phyloP scores from a whole-genome alignment of 164 flowering plant species.

The Warburgia ugandensis region DNA sequence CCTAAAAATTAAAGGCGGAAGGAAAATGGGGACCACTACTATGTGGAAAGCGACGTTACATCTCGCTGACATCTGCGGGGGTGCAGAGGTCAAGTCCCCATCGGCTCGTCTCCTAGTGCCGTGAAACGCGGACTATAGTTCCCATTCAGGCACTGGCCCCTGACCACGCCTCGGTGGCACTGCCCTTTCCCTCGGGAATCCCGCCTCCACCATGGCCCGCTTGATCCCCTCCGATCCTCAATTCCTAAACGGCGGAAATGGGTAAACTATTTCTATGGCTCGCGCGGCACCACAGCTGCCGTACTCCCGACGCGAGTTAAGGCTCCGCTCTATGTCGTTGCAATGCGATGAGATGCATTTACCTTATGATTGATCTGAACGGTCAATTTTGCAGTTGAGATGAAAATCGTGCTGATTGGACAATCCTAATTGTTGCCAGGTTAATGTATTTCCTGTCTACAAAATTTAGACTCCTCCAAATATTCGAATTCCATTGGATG shows the following conservation, averaged over 20 bases:
- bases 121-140: conserved; percentile 63
- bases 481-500: no score
- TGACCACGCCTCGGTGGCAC: neutral
- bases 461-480: no score
- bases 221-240: neutral
- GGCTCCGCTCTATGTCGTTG: no score
- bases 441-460: no score
- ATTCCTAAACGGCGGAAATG: neutral
- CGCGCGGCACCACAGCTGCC: no score
- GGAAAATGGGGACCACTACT: neutral
- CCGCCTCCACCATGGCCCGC: conserved; percentile 9
- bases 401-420: no score
- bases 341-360: no score
- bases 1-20: neutral
- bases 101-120: conserved; percentile 58
- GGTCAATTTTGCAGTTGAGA: no score
- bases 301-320: no score
- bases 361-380: no score
- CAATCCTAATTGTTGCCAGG: no score
- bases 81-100: conserved; percentile 40
- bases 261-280: no score
- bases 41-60: conserved; percentile 42
- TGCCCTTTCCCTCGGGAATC: neutral
- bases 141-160: neutral
- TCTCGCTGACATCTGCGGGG: conserved; percentile 43